Evolutionary conservation across 768 basidiomycete genomes (phyloP).

Genomic region (Pulveroboletus ravenelii): DNA sequence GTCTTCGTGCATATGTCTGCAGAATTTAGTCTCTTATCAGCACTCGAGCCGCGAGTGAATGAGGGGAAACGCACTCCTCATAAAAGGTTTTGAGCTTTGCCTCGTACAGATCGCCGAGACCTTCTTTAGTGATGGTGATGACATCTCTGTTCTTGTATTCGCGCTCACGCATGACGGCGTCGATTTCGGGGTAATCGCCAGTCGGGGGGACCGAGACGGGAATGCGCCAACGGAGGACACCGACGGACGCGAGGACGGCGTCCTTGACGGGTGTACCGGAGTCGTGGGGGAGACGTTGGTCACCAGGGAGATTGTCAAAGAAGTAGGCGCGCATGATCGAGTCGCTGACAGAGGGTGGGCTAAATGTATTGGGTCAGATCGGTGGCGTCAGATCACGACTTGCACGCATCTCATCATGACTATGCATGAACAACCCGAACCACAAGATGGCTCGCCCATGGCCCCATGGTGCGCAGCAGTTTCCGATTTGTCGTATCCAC

Average conservation of each 20-base stretch:
- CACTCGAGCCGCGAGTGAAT: not conserved
- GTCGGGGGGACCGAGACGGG: conserved; percentile 46
- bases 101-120: conserved; percentile 81
- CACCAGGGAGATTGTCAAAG: conserved; percentile 68
- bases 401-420: no score
- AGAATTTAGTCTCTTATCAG: not conserved
- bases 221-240: conserved; percentile 64
- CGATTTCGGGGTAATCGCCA: conserved; percentile 43
- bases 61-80: conserved; percentile 54
- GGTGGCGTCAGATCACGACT: no score
- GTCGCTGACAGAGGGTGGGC: no score
- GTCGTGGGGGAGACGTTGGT: conserved; percentile 80
- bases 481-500: no score
- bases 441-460: no score
- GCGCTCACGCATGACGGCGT: conserved; percentile 60
- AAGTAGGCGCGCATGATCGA: conserved; percentile 66
- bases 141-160: conserved; percentile 82
- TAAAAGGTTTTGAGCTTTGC: conserved; percentile 79
- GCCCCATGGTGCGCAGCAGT: no score
- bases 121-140: conserved; percentile 73
- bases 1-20: conserved; percentile 90
- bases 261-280: conserved; percentile 51
- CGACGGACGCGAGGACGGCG: conserved; percentile 49
- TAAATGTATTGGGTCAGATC: no score
- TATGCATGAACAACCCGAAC: no score